phyloP scores from a whole-genome alignment of 345 rosid species.

The Eucalyptus tenuipes region DNA sequence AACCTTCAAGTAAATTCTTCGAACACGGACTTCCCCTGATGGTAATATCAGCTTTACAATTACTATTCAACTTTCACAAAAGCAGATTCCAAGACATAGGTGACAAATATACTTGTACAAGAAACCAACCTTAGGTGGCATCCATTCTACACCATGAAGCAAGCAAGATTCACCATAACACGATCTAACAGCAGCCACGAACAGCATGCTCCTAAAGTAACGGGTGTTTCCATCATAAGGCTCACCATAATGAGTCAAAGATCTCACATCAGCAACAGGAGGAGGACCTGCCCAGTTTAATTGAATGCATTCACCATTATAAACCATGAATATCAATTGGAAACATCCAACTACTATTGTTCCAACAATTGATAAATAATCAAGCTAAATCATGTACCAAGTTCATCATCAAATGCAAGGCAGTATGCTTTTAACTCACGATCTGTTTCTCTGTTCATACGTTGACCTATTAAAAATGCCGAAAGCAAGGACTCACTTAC shows the following conservation, averaged over 20 bases:
- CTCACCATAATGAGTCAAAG: constrained; percentile 97
- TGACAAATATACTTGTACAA: neutral
- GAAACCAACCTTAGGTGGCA: constrained; percentile 80
- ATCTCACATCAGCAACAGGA: constrained; percentile 83
- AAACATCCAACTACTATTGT: neutral
- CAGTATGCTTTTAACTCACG: constrained; percentile 95
- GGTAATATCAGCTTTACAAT: neutral
- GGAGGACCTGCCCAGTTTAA: constrained; percentile 42
- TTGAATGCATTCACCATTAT: neutral
- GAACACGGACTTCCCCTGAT: neutral
- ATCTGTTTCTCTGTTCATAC: constrained; percentile 94
- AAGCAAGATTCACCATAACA: constrained; percentile 87
- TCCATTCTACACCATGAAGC: constrained; percentile 99
- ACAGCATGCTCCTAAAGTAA: constrained; percentile 72
- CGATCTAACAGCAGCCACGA: constrained; percentile 92
- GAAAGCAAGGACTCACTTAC: constrained; percentile 86
- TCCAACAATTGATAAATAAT: neutral
- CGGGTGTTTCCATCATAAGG: constrained; percentile 99
- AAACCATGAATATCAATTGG: neutral
- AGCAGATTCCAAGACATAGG: neutral
- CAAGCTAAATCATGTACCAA: constrained; percentile 30
- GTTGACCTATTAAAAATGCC: constrained; percentile 93
- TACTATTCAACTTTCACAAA: neutral
- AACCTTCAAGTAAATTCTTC: neutral
- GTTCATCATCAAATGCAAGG: constrained; percentile 93